Evolutionary conservation across 352 stramenopile species (phyloP).

Genomic region (Phytophthora rubi): DNA sequence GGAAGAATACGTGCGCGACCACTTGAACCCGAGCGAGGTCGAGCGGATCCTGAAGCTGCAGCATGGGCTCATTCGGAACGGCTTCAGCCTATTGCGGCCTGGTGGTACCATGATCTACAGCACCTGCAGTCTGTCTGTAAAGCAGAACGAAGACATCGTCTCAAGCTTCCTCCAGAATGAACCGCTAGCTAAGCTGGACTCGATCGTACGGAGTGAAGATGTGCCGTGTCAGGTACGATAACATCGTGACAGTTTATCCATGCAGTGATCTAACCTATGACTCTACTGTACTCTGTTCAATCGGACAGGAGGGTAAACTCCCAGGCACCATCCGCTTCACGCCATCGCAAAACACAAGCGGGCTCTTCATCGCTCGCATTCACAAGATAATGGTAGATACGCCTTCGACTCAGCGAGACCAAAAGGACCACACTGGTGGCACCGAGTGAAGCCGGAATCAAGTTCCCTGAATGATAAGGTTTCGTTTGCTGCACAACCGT

Average conservation of each 20-base stretch:
- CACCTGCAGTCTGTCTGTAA: conserved; percentile 93
- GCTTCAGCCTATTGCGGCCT: conserved; percentile 87
- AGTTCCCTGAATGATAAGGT: conserved; percentile 3
- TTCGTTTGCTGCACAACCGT: neutral
- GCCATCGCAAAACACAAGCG: conserved; percentile 70
- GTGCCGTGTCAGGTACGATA: conserved; percentile 58
- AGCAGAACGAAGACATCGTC: conserved; percentile 96
- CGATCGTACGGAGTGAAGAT: conserved; percentile 42
- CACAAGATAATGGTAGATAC: conserved; percentile 26
- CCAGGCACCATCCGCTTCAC: conserved; percentile 74
- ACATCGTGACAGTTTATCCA: too few relatives aligned
- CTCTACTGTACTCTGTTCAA: neutral
- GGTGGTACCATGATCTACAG: conserved; percentile 95
- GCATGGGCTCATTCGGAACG: conserved; percentile 73
- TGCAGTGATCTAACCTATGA: neutral
- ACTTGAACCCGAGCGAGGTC: conserved; percentile 62
- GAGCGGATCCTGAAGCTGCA: conserved; percentile 72
- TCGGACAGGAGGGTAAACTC: conserved; percentile 51
- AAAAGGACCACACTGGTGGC: neutral
- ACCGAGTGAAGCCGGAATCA: neutral
- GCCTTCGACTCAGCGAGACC: neutral
- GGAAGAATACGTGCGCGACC: conserved; percentile 73
- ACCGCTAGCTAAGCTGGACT: conserved; percentile 39
- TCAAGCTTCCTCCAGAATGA: conserved; percentile 70
- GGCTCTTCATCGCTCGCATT: conserved; percentile 78